Evolutionary conservation across 169 alveolate species (phyloP).

Genomic region (Besnoitia besnoiti): DNA sequence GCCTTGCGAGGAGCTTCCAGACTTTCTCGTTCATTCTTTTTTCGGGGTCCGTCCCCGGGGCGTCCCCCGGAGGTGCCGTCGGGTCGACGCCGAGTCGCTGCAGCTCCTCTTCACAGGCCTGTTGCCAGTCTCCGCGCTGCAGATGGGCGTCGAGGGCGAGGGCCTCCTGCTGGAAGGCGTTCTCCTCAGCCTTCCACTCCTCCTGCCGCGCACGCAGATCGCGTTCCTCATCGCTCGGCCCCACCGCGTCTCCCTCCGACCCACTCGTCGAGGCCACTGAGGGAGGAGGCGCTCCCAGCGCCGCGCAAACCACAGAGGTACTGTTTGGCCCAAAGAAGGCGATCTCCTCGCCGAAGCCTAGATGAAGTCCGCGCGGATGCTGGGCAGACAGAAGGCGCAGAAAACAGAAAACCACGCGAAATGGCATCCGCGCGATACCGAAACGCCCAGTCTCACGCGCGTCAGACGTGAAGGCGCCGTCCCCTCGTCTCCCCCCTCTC

Average conservation of each 20-base stretch:
- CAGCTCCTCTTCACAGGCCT: slow-evolving; percentile 25
- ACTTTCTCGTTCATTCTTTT: neutral
- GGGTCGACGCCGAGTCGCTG: neutral
- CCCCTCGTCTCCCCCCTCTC: too few species aligned
- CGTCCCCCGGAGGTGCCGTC: too few species aligned
- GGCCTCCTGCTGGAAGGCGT: neutral
- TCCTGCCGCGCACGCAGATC: neutral
- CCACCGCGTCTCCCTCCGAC: neutral
- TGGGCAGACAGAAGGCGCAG: neutral
- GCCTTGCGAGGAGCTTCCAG: neutral
- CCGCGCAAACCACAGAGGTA: neutral
- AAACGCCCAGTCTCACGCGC: too few species aligned
- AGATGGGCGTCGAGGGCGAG: slow-evolving; percentile 9
- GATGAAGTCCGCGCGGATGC: neutral
- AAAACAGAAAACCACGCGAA: too few species aligned
- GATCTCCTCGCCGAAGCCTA: slow-evolving; percentile 5
- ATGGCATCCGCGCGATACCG: too few species aligned
- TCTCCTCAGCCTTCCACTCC: slow-evolving; percentile 13
- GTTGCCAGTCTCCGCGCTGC: slow-evolving; percentile 40
- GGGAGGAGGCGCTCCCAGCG: neutral
- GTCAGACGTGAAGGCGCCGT: too few species aligned
- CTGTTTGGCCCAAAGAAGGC: slow-evolving; percentile 12
- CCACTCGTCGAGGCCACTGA: neutral
- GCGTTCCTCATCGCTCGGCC: neutral
- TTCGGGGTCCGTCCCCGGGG: neutral